Evolutionary conservation across 2,329 filamentous ascomycete species (phyloP).

Genomic region (Colletotrichum simmondsii): DNA sequence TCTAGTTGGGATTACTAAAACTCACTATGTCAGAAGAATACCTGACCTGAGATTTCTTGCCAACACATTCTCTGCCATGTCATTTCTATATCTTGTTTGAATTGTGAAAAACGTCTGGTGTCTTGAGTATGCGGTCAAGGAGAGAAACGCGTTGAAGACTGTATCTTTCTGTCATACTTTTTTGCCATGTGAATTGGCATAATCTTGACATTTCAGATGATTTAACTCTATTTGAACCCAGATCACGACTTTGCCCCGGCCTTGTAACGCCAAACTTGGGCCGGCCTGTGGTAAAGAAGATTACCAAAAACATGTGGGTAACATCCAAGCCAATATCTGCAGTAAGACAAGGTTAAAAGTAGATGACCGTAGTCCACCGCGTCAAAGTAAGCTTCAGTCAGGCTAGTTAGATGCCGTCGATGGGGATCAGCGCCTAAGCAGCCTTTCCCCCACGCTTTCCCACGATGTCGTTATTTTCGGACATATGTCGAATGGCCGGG

Average conservation of each 20-base stretch:
- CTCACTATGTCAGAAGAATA: not conserved
- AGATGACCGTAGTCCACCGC: not conserved
- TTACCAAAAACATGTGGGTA: no score
- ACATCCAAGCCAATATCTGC: not conserved
- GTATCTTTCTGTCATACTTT: not conserved
- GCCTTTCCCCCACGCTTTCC: conserved; percentile 17
- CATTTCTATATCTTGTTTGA: not conserved
- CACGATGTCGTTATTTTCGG: conserved; percentile 31
- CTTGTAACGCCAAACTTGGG: not conserved
- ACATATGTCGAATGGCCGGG: conserved; percentile 31
- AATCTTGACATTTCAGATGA: no score
- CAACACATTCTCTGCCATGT: not conserved
- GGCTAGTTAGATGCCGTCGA: not conserved
- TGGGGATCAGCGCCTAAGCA: conserved; percentile 5
- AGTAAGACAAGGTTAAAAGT: not conserved
- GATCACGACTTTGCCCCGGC: not conserved
- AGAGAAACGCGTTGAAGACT: not conserved
- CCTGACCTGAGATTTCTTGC: not conserved
- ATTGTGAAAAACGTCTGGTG: not conserved
- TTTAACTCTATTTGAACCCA: not conserved
- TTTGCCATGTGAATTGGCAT: not conserved
- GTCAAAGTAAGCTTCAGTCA: conserved; percentile 11
- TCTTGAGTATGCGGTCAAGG: not conserved
- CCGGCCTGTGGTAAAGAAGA: not conserved
- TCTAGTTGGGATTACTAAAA: not conserved